Conservation (phyloP, 108 stramenopile species). For the Cyclostephanos tholiformis region DNA sequence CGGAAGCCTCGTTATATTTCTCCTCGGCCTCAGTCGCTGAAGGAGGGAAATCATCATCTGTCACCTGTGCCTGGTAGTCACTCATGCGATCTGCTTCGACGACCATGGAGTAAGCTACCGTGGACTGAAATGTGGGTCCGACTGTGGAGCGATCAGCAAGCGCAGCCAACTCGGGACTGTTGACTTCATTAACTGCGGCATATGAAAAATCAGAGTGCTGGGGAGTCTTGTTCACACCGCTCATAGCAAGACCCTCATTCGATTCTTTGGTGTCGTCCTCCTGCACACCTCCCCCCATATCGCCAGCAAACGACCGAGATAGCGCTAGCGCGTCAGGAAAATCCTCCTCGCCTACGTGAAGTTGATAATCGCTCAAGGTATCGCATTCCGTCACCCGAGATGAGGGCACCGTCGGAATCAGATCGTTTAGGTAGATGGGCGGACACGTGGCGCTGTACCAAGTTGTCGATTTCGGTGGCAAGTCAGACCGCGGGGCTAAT, state of each 20-base stretch:
- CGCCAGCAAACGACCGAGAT: background rate
- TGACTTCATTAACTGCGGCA: background rate
- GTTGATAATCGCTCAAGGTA: constrained; percentile 41
- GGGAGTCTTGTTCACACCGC: background rate
- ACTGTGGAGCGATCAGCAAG: too few relatives aligned
- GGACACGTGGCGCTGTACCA: constrained; percentile 27
- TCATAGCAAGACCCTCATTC: background rate
- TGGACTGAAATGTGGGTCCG: background rate
- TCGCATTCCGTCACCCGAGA: constrained; percentile 40
- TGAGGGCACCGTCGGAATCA: constrained; percentile 30
- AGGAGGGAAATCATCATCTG: constrained; percentile 5
- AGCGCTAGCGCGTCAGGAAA: constrained; percentile 8
- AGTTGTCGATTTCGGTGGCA: background rate
- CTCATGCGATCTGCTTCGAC: constrained; percentile 22
- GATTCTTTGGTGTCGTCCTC: background rate
- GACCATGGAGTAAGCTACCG: constrained; percentile 23
- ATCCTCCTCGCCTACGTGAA: constrained; percentile 30
- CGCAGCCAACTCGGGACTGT: constrained; percentile 10
- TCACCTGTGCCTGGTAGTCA: constrained; percentile 19
- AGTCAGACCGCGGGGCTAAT: background rate
- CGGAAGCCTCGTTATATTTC: too few relatives aligned
- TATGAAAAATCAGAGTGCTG: background rate
- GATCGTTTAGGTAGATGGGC: constrained; percentile 26
- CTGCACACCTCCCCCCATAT: background rate
- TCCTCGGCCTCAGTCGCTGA: background rate